Evolutionary conservation across 2,329 filamentous ascomycete genomes (phyloP).

Genomic region (Xylariaceae sp.): DNA sequence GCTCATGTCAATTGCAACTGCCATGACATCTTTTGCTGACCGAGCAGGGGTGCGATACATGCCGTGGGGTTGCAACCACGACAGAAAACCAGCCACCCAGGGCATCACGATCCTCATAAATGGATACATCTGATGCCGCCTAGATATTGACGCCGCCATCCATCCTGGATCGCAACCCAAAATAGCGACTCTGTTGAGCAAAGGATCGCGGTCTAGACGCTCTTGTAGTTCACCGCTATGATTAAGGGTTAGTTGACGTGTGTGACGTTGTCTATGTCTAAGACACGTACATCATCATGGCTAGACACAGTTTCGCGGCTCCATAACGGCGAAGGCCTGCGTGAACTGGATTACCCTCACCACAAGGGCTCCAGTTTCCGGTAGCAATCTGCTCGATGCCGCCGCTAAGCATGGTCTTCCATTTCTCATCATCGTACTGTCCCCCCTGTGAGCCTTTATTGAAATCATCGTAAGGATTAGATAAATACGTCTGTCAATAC

Average conservation of each 20-base stretch:
- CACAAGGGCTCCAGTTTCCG: conserved; percentile 7
- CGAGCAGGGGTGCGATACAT: conserved; percentile 1
- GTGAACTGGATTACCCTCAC: background rate
- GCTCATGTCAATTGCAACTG: background rate
- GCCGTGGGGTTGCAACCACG: conserved; percentile 3
- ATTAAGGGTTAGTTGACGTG: background rate
- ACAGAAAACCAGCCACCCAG: background rate
- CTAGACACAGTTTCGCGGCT: conserved; percentile 11
- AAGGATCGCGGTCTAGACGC: conserved; percentile 1
- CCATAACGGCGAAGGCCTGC: conserved; percentile 10
- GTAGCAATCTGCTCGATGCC: conserved; percentile 5
- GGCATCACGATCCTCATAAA: conserved; percentile 1
- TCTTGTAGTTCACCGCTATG: conserved; percentile 1
- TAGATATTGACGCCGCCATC: conserved; percentile 1
- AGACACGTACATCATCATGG: conserved; percentile 12
- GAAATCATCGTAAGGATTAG: conserved; percentile 1
- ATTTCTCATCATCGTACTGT: conserved; percentile 2
- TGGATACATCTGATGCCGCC: background rate
- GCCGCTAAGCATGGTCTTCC: conserved; percentile 2
- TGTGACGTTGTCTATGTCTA: background rate
- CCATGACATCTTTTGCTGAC: conserved; percentile 3
- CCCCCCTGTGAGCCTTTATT: conserved; percentile 1
- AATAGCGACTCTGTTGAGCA: conserved; percentile 2
- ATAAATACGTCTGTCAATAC: background rate
- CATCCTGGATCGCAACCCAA: conserved; percentile 4